Percentiles rank a stretch among this genome's conserved stretches.
phyloP scores from a whole-genome alignment of 2,329 filamentous ascomycete species.

The Talaromyces sp. region DNA sequence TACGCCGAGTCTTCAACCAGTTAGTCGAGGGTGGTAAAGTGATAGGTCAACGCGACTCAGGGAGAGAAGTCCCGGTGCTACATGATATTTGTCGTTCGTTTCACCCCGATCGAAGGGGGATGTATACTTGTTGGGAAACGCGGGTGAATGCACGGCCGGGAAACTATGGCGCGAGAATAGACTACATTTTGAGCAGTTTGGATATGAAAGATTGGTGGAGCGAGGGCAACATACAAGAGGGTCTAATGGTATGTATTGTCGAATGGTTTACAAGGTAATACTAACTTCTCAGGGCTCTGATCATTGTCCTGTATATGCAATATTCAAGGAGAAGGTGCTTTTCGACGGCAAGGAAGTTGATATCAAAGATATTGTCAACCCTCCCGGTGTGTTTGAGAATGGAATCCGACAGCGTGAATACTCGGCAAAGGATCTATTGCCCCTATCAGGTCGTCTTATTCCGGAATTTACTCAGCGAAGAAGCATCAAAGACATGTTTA shows the following conservation, averaged over 20 bases:
- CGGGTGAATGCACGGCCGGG: slow-evolving; percentile 93
- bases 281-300: slow-evolving; percentile 67
- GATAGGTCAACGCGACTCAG: slow-evolving; percentile 62
- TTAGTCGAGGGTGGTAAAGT: slow-evolving; percentile 73
- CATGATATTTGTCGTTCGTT: slow-evolving; percentile 83
- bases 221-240: slow-evolving; percentile 85
- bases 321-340: slow-evolving; percentile 63
- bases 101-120: slow-evolving; percentile 74
- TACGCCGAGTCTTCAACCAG: slow-evolving; percentile 79
- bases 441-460: slow-evolving; percentile 77
- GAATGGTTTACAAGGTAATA: not conserved
- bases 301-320: slow-evolving; percentile 88
- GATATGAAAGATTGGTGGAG: slow-evolving; percentile 77
- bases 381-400: slow-evolving; percentile 65
- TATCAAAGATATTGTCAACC: slow-evolving; percentile 75
- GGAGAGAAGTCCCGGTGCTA: slow-evolving; percentile 68
- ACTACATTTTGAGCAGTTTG: slow-evolving; percentile 83
- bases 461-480: slow-evolving; percentile 82
- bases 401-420: slow-evolving; percentile 68
- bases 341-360: slow-evolving; percentile 52
- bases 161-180: slow-evolving; percentile 89
- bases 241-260: slow-evolving; percentile 61
- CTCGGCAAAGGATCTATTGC: slow-evolving; percentile 62
- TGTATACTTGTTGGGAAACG: slow-evolving; percentile 98
- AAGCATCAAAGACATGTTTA: slow-evolving; percentile 93